phyloP scores from a whole-genome alignment of 1,139 yeast species.

The Geotrichum europaeum region DNA sequence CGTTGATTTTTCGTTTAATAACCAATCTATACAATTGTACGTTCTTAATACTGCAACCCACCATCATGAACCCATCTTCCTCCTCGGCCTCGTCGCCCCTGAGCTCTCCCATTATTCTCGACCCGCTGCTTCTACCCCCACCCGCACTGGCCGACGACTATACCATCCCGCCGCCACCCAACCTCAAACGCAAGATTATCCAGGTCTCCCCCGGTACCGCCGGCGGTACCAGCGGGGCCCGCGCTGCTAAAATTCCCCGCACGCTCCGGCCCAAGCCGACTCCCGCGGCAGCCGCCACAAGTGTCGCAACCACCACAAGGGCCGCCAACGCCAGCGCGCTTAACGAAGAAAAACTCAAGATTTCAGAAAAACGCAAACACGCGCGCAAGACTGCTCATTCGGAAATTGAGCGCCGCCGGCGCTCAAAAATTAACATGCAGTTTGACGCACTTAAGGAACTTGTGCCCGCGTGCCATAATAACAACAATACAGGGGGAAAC shows the following conservation, averaged over 20 bases:
- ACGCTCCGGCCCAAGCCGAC: background rate
- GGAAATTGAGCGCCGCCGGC: constrained; percentile 70
- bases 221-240: background rate
- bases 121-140: constrained; percentile 7
- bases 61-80: background rate
- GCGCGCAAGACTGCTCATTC: constrained; percentile 65
- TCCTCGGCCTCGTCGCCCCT: background rate
- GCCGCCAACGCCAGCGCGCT: background rate
- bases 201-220: background rate
- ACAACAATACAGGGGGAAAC: constrained; percentile 11
- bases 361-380: constrained; percentile 30
- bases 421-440: constrained; percentile 74
- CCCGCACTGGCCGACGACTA: constrained; percentile 2
- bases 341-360: background rate
- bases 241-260: background rate
- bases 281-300: background rate
- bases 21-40: background rate
- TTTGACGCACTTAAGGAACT: constrained; percentile 73
- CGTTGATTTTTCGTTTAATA: too few relatives aligned
- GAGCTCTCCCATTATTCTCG: background rate
- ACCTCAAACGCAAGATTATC: constrained; percentile 1
- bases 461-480: constrained; percentile 60
- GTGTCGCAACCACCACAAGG: background rate
- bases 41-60: background rate
- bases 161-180: background rate